phyloP scores from a whole-genome alignment of 2,329 filamentous ascomycete genomes.

The Waltergamsia citrina region DNA sequence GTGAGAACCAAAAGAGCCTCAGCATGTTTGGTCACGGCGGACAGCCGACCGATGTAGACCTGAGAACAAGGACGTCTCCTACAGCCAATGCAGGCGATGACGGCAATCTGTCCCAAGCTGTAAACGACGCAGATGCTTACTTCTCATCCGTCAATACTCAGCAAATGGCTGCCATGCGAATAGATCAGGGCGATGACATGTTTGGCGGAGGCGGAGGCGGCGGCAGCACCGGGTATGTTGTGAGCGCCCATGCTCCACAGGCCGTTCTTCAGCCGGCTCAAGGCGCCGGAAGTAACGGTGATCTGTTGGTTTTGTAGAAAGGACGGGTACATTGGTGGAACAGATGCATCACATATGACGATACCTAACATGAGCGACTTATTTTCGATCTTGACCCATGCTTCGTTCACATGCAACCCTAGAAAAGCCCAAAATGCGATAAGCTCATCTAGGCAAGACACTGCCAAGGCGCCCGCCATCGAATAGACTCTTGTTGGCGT shows the following conservation, averaged over 20 bases:
- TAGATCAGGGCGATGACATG: slow-evolving; percentile 52
- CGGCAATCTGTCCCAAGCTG: slow-evolving; percentile 56
- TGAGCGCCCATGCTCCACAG: slow-evolving; percentile 74
- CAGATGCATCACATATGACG: too few species aligned
- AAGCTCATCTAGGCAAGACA: neutral
- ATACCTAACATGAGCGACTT: neutral
- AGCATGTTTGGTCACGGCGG: slow-evolving; percentile 46
- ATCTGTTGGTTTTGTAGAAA: slow-evolving; percentile 56
- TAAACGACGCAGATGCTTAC: slow-evolving; percentile 81
- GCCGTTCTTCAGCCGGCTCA: slow-evolving; percentile 63
- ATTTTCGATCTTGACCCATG: neutral
- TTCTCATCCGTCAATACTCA: slow-evolving; percentile 70
- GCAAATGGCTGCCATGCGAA: slow-evolving; percentile 63
- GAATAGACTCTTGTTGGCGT: too few species aligned
- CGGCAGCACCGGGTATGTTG: slow-evolving; percentile 53
- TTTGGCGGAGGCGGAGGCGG: slow-evolving; percentile 51
- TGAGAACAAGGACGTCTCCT: slow-evolving; percentile 22
- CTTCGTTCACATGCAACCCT: neutral
- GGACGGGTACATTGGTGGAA: too few species aligned
- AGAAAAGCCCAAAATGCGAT: neutral
- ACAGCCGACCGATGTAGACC: slow-evolving; percentile 40
- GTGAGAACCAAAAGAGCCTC: slow-evolving; percentile 49
- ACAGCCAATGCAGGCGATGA: slow-evolving; percentile 16
- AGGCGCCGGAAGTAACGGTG: slow-evolving; percentile 56
- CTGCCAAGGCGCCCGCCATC: neutral